phyloP scores from a whole-genome alignment of 805 yeast genomes.

The Candida ortonii region DNA sequence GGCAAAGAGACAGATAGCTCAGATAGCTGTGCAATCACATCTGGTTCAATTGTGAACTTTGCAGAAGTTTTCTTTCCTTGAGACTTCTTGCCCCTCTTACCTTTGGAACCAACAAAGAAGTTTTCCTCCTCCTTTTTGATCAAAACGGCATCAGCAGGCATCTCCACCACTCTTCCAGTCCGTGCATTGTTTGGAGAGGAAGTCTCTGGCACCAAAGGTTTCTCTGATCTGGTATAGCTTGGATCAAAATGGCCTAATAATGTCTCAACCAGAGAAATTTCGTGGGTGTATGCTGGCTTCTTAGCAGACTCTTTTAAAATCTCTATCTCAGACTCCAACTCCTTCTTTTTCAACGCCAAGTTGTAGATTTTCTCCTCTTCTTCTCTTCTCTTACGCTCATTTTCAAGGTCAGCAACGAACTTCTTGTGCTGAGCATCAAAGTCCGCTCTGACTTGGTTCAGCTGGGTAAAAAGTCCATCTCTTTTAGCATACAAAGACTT shows the following conservation, averaged over 20 bases:
- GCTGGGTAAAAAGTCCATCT: constrained; percentile 63
- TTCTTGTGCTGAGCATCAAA: constrained; percentile 73
- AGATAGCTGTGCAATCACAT: constrained; percentile 70
- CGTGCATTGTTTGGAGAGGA: constrained; percentile 15
- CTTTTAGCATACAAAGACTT: constrained; percentile 62
- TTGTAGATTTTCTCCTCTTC: constrained; percentile 58
- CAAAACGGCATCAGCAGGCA: constrained; percentile 62
- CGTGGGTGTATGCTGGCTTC: constrained; percentile 78
- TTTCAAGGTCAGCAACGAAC: constrained; percentile 64
- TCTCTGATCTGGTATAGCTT: constrained; percentile 57
- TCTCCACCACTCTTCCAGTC: constrained; percentile 49
- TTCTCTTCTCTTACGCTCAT: constrained; percentile 65
- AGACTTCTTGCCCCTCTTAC: constrained; percentile 49
- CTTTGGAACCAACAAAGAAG: constrained; percentile 52
- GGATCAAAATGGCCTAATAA: constrained; percentile 78
- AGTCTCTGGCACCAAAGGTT: constrained; percentile 16
- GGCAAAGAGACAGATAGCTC: constrained; percentile 80
- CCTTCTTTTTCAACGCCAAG: constrained; percentile 51
- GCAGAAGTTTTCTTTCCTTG: constrained; percentile 34
- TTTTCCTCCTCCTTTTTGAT: constrained; percentile 60
- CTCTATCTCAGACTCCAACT: constrained; percentile 57
- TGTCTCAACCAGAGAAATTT: constrained; percentile 72
- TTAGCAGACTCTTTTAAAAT: constrained; percentile 66
- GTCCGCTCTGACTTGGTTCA: constrained; percentile 67
- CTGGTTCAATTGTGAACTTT: constrained; percentile 75